A percentile compares a stretch with the other conserved stretches of the same genome.
Conservation (phyloP, 306 rosid genomes). For the Sindora glabra region DNA sequence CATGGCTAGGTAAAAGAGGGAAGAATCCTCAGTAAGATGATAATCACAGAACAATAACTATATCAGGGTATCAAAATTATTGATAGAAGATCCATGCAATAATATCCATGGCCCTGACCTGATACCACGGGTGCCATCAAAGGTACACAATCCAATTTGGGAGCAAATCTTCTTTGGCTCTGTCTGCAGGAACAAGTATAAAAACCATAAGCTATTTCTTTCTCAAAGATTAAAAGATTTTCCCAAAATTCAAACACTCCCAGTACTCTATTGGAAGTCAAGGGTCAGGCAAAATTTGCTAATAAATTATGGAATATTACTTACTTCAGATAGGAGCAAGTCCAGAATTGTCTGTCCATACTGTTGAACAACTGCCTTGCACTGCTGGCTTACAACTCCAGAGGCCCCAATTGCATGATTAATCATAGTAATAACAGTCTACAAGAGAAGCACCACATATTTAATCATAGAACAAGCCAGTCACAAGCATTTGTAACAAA, state of each 20-base stretch:
- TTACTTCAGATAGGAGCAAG: conserved; percentile 62
- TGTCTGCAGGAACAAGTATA: conserved; percentile 33
- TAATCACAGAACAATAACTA: not conserved
- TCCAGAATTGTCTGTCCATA: conserved; percentile 71
- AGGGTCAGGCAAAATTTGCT: not conserved
- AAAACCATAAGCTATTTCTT: conserved; percentile 15
- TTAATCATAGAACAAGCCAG: conserved; percentile 9
- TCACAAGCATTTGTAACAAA: not conserved
- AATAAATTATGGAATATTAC: not conserved
- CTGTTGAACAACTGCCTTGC: conserved; percentile 69
- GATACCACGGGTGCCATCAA: conserved; percentile 63
- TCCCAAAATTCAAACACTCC: not conserved
- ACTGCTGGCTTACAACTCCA: conserved; percentile 62
- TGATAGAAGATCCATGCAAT: not conserved
- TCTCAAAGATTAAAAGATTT: not conserved
- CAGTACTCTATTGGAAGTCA: not conserved
- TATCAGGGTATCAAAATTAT: not conserved
- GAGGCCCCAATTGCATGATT: conserved; percentile 79
- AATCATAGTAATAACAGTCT: conserved; percentile 67
- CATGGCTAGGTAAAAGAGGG: conserved; percentile 33
- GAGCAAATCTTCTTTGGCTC: conserved; percentile 76
- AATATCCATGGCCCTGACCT: conserved; percentile 38
- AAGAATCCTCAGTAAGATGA: conserved; percentile 6
- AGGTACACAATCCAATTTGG: conserved; percentile 70
- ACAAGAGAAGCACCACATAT: conserved; percentile 8